phyloP scores from a whole-genome alignment of 768 basidiomycete species.

The Rhizopogon vesiculosus region DNA sequence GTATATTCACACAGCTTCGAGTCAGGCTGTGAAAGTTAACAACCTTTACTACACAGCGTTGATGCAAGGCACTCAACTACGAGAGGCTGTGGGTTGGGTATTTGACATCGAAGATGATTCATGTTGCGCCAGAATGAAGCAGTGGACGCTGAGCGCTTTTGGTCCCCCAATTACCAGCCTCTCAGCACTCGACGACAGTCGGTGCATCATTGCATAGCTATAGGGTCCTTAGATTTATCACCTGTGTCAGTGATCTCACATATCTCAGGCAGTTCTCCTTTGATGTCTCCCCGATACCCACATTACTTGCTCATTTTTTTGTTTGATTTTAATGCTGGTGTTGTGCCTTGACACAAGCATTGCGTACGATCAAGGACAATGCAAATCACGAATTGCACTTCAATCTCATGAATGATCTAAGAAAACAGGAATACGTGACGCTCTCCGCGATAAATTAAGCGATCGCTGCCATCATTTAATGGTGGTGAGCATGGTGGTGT shows the following conservation, averaged over 20 bases:
- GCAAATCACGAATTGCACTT: neutral
- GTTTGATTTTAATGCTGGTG: neutral
- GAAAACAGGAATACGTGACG: neutral
- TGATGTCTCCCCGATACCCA: neutral
- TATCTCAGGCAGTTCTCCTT: neutral
- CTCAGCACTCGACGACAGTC: neutral
- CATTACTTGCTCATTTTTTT: neutral
- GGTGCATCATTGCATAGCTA: neutral
- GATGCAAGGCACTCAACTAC: constrained; percentile 5
- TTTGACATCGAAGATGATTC: constrained; percentile 2
- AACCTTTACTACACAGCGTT: neutral
- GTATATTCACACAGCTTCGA: neutral
- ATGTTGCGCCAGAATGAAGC: constrained; percentile 4
- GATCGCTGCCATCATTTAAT: constrained; percentile 17
- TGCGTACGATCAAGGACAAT: neutral
- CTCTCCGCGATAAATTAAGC: neutral
- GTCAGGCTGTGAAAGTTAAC: constrained; percentile 1
- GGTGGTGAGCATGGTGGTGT: constrained; percentile 44
- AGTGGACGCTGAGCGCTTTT: constrained; percentile 4
- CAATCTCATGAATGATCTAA: neutral
- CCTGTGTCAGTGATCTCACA: too few relatives aligned
- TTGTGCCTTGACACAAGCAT: too few relatives aligned
- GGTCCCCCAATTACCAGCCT: constrained; percentile 5
- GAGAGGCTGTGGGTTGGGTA: constrained; percentile 7
- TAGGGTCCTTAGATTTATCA: neutral